Evolutionary conservation across 148 eudicot genomes (phyloP).

Genomic region (Persicaria maculosa): DNA sequence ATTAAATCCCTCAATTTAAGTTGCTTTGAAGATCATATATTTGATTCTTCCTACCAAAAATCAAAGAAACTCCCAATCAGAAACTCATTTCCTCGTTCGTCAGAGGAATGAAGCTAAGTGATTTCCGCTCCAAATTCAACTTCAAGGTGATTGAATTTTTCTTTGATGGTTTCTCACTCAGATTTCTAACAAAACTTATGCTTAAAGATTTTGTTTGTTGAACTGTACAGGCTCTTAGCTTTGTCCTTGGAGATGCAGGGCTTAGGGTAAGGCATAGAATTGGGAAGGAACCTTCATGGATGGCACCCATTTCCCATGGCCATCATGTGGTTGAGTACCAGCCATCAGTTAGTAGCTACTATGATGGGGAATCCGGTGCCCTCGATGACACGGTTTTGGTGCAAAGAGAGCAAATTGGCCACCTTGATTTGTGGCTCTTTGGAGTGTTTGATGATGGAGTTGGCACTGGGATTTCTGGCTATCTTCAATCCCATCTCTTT

Average conservation of each 20-base stretch:
- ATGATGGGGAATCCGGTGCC: slow-evolving; percentile 14
- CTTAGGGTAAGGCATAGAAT: not conserved
- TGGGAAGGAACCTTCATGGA: slow-evolving; percentile 44
- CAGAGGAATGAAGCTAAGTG: slow-evolving; percentile 9
- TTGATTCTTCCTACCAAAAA: not conserved
- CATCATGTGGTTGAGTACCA: slow-evolving; percentile 41
- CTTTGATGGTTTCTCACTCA: not conserved
- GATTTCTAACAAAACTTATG: not conserved
- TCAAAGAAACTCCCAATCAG: not conserved
- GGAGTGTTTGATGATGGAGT: slow-evolving; percentile 41
- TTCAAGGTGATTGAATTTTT: slow-evolving; percentile 6
- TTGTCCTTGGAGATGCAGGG: not conserved
- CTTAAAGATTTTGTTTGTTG: not conserved
- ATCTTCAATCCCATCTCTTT: slow-evolving; percentile 56
- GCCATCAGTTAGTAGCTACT: slow-evolving; percentile 12
- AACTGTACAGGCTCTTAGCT: not conserved
- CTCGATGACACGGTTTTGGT: slow-evolving; percentile 39
- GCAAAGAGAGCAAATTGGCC: slow-evolving; percentile 56
- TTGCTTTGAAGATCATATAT: not conserved
- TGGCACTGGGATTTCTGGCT: slow-evolving; percentile 32
- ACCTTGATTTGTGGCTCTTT: slow-evolving; percentile 57
- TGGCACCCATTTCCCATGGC: slow-evolving; percentile 58
- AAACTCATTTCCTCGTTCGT: not conserved
- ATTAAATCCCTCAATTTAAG: slow-evolving; percentile 8
- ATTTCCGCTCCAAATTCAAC: slow-evolving; percentile 10